Evolutionary conservation across 2,329 filamentous ascomycete species (phyloP).

Genomic region (Arachnomyces sp.): DNA sequence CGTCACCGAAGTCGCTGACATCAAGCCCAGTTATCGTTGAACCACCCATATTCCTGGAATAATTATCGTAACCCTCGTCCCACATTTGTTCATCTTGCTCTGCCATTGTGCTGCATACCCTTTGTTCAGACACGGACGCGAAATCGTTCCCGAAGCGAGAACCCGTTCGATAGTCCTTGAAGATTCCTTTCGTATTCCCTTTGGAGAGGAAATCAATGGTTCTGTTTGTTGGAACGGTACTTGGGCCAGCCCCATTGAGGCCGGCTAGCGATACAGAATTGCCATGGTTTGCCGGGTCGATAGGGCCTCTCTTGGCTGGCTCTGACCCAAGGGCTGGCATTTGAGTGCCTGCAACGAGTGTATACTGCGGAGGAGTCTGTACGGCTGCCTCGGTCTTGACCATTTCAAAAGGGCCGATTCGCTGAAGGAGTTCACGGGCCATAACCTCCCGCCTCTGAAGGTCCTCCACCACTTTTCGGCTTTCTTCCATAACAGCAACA

Average conservation of each 20-base stretch:
- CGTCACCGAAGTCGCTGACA: constrained; percentile 35
- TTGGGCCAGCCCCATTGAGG: no score
- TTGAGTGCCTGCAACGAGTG: constrained; percentile 13
- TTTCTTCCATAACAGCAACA: constrained; percentile 26
- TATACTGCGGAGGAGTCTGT: constrained; percentile 5
- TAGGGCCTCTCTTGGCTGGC: not conserved
- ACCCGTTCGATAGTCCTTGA: no score
- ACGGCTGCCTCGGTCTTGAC: not conserved
- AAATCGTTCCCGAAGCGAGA: no score
- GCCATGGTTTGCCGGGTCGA: not conserved
- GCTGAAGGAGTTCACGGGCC: constrained; percentile 26
- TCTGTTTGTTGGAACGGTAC: no score
- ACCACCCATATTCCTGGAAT: constrained; percentile 36
- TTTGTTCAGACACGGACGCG: no score
- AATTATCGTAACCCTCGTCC: constrained; percentile 20
- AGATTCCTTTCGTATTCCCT: no score
- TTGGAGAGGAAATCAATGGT: no score
- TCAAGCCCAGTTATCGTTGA: constrained; percentile 18
- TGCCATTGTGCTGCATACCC: constrained; percentile 1
- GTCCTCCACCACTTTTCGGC: constrained; percentile 23
- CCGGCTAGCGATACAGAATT: no score
- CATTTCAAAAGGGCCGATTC: constrained; percentile 22
- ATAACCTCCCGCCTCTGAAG: constrained; percentile 26
- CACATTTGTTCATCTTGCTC: constrained; percentile 17
- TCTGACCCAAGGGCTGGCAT: constrained; percentile 3